Evolutionary conservation across 1,284 basidiomycete species (phyloP).

Genomic region (Ceratobasidium sp.): DNA sequence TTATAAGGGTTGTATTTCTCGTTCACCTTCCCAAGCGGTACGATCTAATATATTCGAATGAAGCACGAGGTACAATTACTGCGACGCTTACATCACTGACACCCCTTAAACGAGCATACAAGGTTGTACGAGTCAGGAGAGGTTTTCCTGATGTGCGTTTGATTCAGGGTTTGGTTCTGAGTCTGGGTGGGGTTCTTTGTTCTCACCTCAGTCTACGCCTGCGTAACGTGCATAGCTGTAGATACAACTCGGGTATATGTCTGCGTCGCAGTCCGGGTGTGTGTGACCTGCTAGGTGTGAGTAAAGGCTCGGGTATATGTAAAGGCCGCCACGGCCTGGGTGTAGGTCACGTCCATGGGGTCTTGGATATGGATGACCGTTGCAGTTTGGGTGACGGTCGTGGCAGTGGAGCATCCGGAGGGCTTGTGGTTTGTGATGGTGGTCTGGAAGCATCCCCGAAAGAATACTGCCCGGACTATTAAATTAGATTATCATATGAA

Average conservation of each 20-base stretch:
- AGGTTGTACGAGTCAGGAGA: no score
- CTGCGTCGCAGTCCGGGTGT: constrained; percentile 7
- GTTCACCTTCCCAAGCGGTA: no score
- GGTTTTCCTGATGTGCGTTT: no score
- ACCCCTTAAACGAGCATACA: no score
- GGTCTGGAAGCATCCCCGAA: constrained; percentile 50
- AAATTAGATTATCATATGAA: not conserved
- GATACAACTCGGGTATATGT: constrained; percentile 22
- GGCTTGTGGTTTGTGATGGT: constrained; percentile 47
- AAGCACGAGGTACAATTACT: no score
- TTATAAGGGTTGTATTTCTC: no score
- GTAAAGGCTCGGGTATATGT: constrained; percentile 16
- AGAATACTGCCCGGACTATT: constrained; percentile 28
- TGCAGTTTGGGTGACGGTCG: constrained; percentile 31
- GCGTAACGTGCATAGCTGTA: constrained; percentile 11
- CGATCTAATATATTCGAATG: no score
- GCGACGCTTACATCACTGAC: no score
- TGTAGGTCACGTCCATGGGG: constrained; percentile 19
- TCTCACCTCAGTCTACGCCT: not conserved
- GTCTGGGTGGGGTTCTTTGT: constrained; percentile 21
- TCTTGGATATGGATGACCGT: constrained; percentile 28
- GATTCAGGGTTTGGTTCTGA: constrained; percentile 6
- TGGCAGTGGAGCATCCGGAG: constrained; percentile 1
- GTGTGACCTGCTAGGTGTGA: constrained; percentile 14
- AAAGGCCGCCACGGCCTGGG: not conserved